Base-by-base conservation (phyloP, 352 stramenopile species). In the Phytophthora nicotianae region DNA sequence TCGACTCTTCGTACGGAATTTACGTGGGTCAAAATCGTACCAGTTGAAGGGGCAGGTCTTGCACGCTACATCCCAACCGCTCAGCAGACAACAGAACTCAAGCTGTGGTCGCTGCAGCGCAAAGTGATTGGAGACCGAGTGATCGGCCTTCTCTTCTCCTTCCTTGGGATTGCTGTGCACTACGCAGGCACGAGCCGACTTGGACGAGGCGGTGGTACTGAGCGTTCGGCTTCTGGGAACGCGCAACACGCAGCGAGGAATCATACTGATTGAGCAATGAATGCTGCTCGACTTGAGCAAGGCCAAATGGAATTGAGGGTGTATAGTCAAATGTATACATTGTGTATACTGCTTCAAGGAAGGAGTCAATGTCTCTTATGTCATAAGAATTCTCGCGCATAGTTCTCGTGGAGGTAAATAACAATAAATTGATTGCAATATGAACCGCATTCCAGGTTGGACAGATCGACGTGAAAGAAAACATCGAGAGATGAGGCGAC, bases 11-110 rank as follows among this genome's bases (percentile, higher is more conserved):
- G 20, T 40, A 11, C 65, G 72, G 49, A 76, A 74, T 49, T 82
- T 80, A 4, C 60, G 57, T 21, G 76, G 71, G 35, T 91, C 78
- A 21, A 89, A 91, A 33, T 73, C 65, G 54, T 65, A 82, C 82
- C 82, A 91, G 52, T 88, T 70, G 69, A 91, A 86, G 2, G 82
- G 82, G 32, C 82, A 91, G 3, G 82, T 79, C 33, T 58, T 65
- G 62, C 82, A 91, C 16, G 79, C 65, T 43, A 71, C 71, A 35
- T 91, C 79, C 76, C 76, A 91, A 0, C 82, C 82, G 50, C 79
- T 77, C 38, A 91, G 43, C 24, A 91, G 62, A 40, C 82, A 91
- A 63, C 82, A 91, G 65, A 91, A 91, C 62, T 83, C 65, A 45
- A 89, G 74, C 53, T 91, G 75, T 19, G 81, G 74, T 27, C 72